A percentile compares a stretch with the other conserved stretches of the same genome.
phyloP scores from a whole-genome alignment of 805 yeast species.

The Pichia cabralensis region DNA sequence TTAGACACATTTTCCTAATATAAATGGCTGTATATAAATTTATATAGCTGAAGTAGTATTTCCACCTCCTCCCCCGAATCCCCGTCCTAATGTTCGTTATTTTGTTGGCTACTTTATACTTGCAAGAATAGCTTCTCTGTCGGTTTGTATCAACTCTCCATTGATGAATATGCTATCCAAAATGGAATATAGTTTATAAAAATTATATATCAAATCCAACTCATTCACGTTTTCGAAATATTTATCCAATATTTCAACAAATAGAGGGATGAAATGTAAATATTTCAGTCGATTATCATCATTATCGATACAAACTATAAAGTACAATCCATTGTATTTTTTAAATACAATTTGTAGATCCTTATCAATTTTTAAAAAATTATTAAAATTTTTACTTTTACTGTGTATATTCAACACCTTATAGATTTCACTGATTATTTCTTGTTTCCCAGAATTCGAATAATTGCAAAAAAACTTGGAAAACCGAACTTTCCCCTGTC shows the following conservation, averaged over 20 bases:
- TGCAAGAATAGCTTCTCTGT: no score
- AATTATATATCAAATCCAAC: conserved; percentile 85
- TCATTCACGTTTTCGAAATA: conserved; percentile 90
- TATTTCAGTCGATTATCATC: conserved; percentile 59
- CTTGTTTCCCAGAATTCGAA: conserved; percentile 35
- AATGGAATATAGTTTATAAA: conserved; percentile 71
- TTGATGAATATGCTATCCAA: conserved; percentile 83
- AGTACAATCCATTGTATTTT: conserved; percentile 85
- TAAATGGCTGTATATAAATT: no score
- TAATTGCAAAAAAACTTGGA: conserved; percentile 56
- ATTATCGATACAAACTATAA: conserved; percentile 56
- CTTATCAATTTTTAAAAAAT: conserved; percentile 36
- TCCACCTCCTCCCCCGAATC: no score
- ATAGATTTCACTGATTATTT: conserved; percentile 56
- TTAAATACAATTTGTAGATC: conserved; percentile 63
- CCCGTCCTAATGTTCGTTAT: no score
- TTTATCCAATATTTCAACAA: conserved; percentile 80
- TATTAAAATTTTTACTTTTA: conserved; percentile 68
- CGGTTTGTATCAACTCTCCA: conserved; percentile 85
- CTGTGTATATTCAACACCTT: conserved; percentile 60
- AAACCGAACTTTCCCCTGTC: conserved; percentile 88
- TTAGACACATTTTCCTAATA: no score
- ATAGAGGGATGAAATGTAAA: conserved; percentile 74
- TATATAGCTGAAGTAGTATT: no score
- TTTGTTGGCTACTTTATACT: no score